Base-by-base conservation (phyloP, 2,329 filamentous ascomycete species). In the Escovopsis weberi region DNA sequence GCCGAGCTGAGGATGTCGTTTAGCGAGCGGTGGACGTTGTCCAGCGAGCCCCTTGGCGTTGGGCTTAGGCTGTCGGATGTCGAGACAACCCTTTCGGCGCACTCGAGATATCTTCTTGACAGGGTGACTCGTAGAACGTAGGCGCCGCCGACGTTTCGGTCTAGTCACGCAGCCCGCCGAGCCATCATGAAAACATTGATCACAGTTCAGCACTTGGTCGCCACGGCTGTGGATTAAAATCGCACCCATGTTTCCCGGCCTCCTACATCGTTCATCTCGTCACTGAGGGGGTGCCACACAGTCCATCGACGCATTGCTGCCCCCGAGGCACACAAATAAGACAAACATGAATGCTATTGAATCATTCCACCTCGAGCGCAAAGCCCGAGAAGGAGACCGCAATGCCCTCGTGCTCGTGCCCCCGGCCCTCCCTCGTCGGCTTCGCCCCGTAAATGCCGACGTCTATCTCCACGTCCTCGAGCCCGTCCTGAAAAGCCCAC, bases 1-100 rank as follows among this genome's bases (percentile, higher is more conserved):
- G n/a, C 66, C 64, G 10, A 72, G 61, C 48, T 65, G 60, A 80
- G 55, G 50, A 70, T 70, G 43, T 74, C 70, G 43, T 82, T 73
- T 36, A 83, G 62, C 6, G 71, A 78, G 33, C 64, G 65, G 30
- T 74, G 70, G 18, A 80, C 63, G 37, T 65, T 66, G 36, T 70
- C 68, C 6, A 70, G 68, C 4, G 67, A 72, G 18, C 72, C 69
- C 51, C 79, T 15, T 15, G 15, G 15, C 15, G 15, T 15, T 15
- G 15, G 15, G 15, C 15, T 15, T 15, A 69, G 0, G 69, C 65
- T 33, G 32, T 39, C 5, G 15, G 15, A 19, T 30, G 42, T 42
- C 6, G 54, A 12, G 15, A 19, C 12, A 12, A 12, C 18, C 18
- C n/a, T 12, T 12, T 37, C 18, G 19, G 23, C 23, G 23, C 6